Percentiles rank a stretch among this genome's conserved stretches.
These are phyloP conservation scores for thale cress (Arabidopsis thaliana) DNA, from an alignment of 345 rosid species.

Conservation along the genomic window DNA sequence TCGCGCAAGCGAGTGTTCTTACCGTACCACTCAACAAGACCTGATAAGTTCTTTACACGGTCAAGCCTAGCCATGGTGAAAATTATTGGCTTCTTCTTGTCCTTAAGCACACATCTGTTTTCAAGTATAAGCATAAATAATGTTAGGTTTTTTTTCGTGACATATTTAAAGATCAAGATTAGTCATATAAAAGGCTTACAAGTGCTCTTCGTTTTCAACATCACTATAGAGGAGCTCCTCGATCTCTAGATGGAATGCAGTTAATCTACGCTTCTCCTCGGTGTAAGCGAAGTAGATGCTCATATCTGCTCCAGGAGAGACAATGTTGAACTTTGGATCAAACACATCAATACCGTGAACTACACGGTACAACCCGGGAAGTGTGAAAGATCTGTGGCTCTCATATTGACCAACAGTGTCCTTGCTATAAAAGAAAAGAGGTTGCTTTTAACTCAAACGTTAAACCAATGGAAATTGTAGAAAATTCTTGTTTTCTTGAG, in stretches of 20 bases:
- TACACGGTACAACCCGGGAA: constrained; percentile 78
- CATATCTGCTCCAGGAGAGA: constrained; percentile 84
- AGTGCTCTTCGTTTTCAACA: constrained; percentile 74
- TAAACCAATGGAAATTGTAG: background rate
- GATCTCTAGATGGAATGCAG: constrained; percentile 65
- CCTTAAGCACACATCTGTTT: constrained; percentile 74
- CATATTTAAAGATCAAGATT: background rate
- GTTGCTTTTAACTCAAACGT: background rate
- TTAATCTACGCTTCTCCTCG: constrained; percentile 60
- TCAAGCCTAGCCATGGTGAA: constrained; percentile 96
- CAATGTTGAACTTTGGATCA: constrained; percentile 90
- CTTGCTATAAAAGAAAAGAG: constrained; percentile 54
- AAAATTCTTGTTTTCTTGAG: background rate
- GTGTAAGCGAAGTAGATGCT: constrained; percentile 78
- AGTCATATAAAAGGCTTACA: constrained; percentile 50
- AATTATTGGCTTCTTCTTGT: constrained; percentile 72
- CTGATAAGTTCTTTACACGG: constrained; percentile 80
- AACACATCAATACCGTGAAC: constrained; percentile 81
- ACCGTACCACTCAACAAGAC: constrained; percentile 93
- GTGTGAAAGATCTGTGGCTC: constrained; percentile 85
- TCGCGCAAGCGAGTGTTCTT: constrained; percentile 70
- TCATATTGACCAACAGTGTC: constrained; percentile 85
- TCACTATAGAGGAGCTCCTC: constrained; percentile 78
- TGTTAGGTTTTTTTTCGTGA: background rate
- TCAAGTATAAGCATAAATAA: background rate